Evolutionary conservation across 1,139 yeast species (phyloP).

Genomic region (Debaryomyces singareniensis): DNA sequence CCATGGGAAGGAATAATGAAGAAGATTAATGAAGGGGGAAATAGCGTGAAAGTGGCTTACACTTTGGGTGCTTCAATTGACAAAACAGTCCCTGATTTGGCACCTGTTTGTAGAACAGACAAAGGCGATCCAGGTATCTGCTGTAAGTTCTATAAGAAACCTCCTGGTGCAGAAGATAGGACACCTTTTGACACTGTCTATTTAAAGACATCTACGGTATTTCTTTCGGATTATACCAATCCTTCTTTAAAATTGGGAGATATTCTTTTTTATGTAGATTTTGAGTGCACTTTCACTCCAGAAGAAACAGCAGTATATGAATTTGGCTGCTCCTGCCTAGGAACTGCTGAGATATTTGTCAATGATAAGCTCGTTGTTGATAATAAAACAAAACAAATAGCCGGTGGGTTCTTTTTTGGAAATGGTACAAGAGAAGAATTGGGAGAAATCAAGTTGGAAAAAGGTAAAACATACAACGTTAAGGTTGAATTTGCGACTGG

Average conservation of each 20-base stretch:
- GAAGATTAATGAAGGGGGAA: conserved; percentile 32
- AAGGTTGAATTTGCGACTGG: conserved; percentile 2
- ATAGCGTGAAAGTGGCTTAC: conserved; percentile 13
- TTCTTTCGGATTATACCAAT: conserved; percentile 43
- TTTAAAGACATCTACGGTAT: conserved; percentile 27
- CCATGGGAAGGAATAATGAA: conserved; percentile 48
- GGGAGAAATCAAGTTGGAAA: conserved; percentile 1
- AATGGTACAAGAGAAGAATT: conserved; percentile 4
- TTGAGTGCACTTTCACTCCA: no score
- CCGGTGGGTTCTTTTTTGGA: conserved; percentile 3
- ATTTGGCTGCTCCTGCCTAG: background rate
- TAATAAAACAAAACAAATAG: background rate
- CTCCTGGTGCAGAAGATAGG: conserved; percentile 26
- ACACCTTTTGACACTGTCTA: conserved; percentile 30
- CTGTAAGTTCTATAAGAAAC: conserved; percentile 30
- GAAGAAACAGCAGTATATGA: background rate
- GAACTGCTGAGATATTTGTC: conserved; percentile 1
- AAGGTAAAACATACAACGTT: conserved; percentile 1
- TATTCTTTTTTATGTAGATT: conserved; percentile 31
- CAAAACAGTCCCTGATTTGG: conserved; percentile 25
- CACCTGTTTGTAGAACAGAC: conserved; percentile 10
- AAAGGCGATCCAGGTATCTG: conserved; percentile 36
- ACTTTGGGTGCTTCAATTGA: conserved; percentile 28
- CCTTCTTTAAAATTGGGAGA: conserved; percentile 17
- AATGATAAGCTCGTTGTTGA: conserved; percentile 1